Base-by-base conservation (phyloP, 805 yeast genomes). In the Komagataella kurtzmanii region DNA sequence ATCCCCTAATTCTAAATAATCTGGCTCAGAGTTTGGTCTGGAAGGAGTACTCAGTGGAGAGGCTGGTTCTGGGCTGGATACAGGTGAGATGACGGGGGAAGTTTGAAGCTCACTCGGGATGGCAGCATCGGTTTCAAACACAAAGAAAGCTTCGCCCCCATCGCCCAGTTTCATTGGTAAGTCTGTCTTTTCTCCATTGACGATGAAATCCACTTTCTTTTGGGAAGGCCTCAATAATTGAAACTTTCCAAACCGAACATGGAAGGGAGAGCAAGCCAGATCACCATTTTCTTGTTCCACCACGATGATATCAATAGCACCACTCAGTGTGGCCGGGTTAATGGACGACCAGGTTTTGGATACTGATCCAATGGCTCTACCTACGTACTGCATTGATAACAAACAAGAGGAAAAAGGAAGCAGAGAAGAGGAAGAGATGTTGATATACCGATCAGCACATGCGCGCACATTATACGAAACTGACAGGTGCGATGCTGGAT, bases 71-170 rank as follows among this genome's bases (percentile, higher is more conserved):
- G 96, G 91, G 19, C 95, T 84, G 49, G 73, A 71, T 6, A 73
- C 68, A 1, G 87, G 82, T 52, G 85, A 79, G 36, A 85, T 68
- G 24, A 89, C 93, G 0, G 97, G 97, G 0, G 96, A 87, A 0
- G 97, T 87, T 57, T 88, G 78, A 56, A 88, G 74, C 53, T 85
- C 85, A 52, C 75, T 72, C 1, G 97, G 96, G 21, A 93, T 82
- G 54, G 78, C 76, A 47, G 75, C 75, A 46, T 75, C 77, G 1
- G 97, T 85, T 61, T 89, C 96, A 68, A 93, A 91, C 46, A 93
- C 98, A 62, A 93, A 93, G 64, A 89, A 89, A 0, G 98, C 99
- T 66, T 93, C 99, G 12, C 99, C 99, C 6, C 95, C 96, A 54
- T 93, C 99, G 14, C 97, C 96, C 47, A 93, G 71, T 65, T 93